These are phyloP conservation scores for Phaseolus coccineus DNA, from an alignment of 331 rosid genomes.

Conservation along the genomic window DNA sequence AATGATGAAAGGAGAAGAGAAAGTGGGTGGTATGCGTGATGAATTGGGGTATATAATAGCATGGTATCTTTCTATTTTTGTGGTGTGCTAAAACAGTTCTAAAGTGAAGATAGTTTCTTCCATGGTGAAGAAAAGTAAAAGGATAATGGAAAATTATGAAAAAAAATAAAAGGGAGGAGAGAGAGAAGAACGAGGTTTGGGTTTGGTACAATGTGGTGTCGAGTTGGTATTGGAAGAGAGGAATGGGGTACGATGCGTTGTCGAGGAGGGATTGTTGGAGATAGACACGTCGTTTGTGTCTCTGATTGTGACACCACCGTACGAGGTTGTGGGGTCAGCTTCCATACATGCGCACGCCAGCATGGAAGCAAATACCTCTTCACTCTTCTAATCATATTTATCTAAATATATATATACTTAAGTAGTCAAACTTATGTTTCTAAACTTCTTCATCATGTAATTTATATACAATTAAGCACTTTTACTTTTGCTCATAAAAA, in stretches of 20 bases:
- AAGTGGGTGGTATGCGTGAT: background rate
- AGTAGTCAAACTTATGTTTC: too few species aligned
- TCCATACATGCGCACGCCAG: background rate
- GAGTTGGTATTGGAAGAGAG: background rate
- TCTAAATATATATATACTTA: too few species aligned
- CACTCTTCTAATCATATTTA: too few species aligned
- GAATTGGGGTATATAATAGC: background rate
- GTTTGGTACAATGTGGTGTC: constrained; percentile 34
- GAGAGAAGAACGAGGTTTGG: background rate
- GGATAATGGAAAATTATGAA: too few species aligned
- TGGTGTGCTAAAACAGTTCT: constrained; percentile 44
- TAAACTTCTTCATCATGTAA: too few species aligned
- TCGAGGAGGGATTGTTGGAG: constrained; percentile 5
- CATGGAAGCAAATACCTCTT: background rate
- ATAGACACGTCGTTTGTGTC: background rate
- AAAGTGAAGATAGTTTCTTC: background rate
- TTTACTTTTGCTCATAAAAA: too few species aligned
- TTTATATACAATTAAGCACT: too few species aligned
- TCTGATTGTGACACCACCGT: background rate
- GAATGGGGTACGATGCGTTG: constrained; percentile 38
- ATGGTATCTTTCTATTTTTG: constrained; percentile 53
- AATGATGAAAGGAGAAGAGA: background rate
- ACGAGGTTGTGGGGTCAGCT: constrained; percentile 26
- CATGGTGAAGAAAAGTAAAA: background rate
- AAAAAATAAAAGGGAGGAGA: background rate